Conservation (phyloP, 257 asterid genomes). For the Salvia splendens region DNA sequence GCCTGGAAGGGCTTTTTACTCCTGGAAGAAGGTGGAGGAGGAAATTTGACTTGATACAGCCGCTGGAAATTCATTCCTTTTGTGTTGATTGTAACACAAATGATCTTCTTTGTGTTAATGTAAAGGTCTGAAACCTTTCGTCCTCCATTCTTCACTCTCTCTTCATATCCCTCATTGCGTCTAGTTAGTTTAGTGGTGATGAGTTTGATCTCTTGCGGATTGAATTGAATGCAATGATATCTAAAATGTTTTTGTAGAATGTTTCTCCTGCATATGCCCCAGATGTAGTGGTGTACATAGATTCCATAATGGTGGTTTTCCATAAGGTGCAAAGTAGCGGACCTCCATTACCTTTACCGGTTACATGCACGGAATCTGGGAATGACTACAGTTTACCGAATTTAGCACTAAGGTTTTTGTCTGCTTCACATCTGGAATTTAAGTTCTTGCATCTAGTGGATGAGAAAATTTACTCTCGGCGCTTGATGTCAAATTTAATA, state of each 20-base stretch:
- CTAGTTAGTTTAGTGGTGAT: slow-evolving; percentile 4
- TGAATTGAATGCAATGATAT: slow-evolving; percentile 9
- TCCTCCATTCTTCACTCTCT: neutral
- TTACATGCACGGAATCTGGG: slow-evolving; percentile 90
- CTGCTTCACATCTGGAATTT: slow-evolving; percentile 9
- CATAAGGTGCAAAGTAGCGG: slow-evolving; percentile 82
- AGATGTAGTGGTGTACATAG: slow-evolving; percentile 72
- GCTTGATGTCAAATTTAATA: slow-evolving; percentile 29
- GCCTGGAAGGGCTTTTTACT: slow-evolving; percentile 86
- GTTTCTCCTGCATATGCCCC: slow-evolving; percentile 72
- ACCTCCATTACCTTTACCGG: slow-evolving; percentile 63
- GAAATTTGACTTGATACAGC: slow-evolving; percentile 86
- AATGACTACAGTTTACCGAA: slow-evolving; percentile 70
- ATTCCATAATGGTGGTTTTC: slow-evolving; percentile 75
- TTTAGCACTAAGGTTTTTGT: slow-evolving; percentile 79
- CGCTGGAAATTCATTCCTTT: slow-evolving; percentile 70
- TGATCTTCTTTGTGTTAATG: slow-evolving; percentile 84
- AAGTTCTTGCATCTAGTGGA: neutral
- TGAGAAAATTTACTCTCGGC: neutral
- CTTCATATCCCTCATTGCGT: neutral
- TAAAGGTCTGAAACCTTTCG: slow-evolving; percentile 58
- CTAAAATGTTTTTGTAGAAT: slow-evolving; percentile 61
- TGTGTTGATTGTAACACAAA: slow-evolving; percentile 83
- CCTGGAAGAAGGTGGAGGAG: slow-evolving; percentile 97
- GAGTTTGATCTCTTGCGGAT: neutral